Conservation (phyloP, 2,329 filamentous ascomycete species). For the Ascochyta rabiei region DNA sequence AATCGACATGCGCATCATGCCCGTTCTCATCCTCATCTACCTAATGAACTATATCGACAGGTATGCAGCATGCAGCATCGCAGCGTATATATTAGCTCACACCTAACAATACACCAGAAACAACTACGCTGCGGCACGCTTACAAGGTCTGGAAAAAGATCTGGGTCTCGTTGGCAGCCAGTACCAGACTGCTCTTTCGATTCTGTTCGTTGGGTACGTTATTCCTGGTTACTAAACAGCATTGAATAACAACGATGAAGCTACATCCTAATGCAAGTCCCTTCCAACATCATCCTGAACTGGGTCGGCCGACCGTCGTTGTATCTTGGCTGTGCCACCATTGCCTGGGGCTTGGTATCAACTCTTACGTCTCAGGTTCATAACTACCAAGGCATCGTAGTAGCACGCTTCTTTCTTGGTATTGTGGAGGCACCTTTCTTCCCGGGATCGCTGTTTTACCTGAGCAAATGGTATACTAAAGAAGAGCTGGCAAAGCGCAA, state of each 20-base stretch:
- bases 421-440: conserved; percentile 34
- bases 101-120: conserved; percentile 21
- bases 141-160: conserved; percentile 33
- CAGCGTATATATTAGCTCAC: not conserved
- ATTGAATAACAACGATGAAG: conserved; percentile 28
- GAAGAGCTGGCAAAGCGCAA: conserved; percentile 58
- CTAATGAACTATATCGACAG: conserved; percentile 39
- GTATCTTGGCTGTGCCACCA: conserved; percentile 59
- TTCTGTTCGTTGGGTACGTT: conserved; percentile 66
- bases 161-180: conserved; percentile 26
- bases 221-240: not conserved
- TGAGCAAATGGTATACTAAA: conserved; percentile 58
- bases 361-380: conserved; percentile 56
- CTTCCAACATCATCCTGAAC: conserved; percentile 65
- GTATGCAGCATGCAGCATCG: not conserved
- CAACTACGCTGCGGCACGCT: conserved; percentile 35
- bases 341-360: conserved; percentile 50
- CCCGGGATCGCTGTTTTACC: conserved; percentile 30
- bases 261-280: conserved; percentile 67
- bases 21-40: conserved; percentile 38
- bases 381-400: conserved; percentile 51
- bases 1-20: conserved; percentile 37
- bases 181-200: conserved; percentile 22
- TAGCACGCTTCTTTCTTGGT: conserved; percentile 51
- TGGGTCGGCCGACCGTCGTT: conserved; percentile 59